A percentile compares a stretch with the other conserved stretches of the same genome.
Conservation (phyloP, 805 yeast genomes). For the Phaffomyces thermotolerans region DNA sequence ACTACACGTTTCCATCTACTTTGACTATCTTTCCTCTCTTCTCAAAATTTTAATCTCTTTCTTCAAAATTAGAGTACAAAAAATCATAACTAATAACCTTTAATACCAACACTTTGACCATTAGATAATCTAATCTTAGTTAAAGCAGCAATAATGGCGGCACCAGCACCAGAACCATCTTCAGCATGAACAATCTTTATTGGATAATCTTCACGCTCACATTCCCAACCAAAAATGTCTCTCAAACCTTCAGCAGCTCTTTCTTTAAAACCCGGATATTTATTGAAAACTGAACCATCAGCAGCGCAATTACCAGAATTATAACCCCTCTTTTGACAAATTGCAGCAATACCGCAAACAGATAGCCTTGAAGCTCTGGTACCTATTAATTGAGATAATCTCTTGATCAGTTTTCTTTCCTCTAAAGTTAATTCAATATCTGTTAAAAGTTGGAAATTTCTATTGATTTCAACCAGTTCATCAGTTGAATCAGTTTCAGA, state of each 20-base stretch:
- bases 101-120: constrained; percentile 59
- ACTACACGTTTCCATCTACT: too few species aligned
- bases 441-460: constrained; percentile 52
- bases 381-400: constrained; percentile 81
- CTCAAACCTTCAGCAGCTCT: constrained; percentile 83
- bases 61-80: too few species aligned
- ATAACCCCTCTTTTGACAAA: constrained; percentile 79
- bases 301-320: constrained; percentile 84
- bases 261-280: constrained; percentile 84
- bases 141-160: constrained; percentile 95
- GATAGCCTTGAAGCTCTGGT: constrained; percentile 89
- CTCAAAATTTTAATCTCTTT: too few species aligned
- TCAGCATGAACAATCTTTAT: constrained; percentile 85
- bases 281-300: constrained; percentile 93
- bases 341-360: constrained; percentile 92
- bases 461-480: constrained; percentile 68
- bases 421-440: constrained; percentile 58
- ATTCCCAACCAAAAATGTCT: constrained; percentile 82
- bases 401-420: constrained; percentile 78
- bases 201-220: constrained; percentile 52
- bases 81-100: not conserved
- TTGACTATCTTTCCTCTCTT: too few species aligned
- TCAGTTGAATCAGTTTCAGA: constrained; percentile 87
- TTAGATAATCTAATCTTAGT: constrained; percentile 70
- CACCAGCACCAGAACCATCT: constrained; percentile 98